phyloP scores from a whole-genome alignment of 768 basidiomycete species.

The Podaxis sp. region DNA sequence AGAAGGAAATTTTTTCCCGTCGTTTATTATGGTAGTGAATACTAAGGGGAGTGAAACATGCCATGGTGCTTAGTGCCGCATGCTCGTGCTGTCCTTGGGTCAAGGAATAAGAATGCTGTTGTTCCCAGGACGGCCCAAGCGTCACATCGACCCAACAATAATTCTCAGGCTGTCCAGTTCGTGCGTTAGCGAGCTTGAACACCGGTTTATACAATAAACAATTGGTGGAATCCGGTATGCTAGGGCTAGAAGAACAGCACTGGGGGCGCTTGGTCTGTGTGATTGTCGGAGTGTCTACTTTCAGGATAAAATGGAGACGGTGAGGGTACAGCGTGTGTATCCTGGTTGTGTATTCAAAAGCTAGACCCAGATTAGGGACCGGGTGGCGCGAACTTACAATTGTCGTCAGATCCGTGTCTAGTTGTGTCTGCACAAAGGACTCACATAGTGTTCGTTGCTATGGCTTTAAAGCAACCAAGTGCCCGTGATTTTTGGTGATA shows the following conservation, averaged over 20 bases:
- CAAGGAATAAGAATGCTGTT: neutral
- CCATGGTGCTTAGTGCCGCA: neutral
- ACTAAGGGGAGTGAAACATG: neutral
- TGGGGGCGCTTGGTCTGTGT: neutral
- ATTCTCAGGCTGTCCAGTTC: neutral
- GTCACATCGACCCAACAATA: neutral
- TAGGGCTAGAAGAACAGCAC: neutral
- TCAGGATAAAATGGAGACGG: neutral
- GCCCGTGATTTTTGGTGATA: too few relatives aligned
- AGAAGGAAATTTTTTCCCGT: neutral
- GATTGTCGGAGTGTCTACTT: neutral
- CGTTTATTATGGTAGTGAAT: neutral
- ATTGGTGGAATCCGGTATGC: neutral
- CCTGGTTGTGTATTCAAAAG: neutral
- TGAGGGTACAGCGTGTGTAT: neutral
- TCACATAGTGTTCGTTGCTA: too few relatives aligned
- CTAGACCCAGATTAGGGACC: neutral
- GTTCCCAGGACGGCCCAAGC: slow-evolving; percentile 3
- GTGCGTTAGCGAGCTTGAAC: neutral
- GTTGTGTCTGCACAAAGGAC: too few relatives aligned
- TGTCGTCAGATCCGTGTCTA: too few relatives aligned
- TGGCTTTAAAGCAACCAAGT: too few relatives aligned
- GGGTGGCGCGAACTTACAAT: too few relatives aligned
- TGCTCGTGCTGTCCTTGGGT: neutral
- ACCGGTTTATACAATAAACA: neutral